Conservation (phyloP, 495 filamentous ascomycete genomes). For the Xylaria cubensis region DNA sequence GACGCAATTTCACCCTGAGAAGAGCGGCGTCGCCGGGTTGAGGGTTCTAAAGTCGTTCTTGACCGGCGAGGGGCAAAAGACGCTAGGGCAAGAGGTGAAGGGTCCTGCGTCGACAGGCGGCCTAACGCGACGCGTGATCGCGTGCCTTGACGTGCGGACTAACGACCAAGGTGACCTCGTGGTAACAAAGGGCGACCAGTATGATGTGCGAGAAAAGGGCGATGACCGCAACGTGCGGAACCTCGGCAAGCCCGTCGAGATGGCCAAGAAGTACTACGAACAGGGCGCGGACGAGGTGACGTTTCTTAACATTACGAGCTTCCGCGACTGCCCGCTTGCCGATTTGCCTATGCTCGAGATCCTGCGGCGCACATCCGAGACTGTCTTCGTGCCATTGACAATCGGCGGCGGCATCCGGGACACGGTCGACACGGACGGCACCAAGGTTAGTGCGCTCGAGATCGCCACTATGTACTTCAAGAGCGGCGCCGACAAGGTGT, state of each 20-base stretch:
- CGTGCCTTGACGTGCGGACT: slow-evolving; percentile 94
- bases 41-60: slow-evolving; percentile 85
- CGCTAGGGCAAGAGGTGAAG: slow-evolving; percentile 35
- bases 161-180: slow-evolving; percentile 96
- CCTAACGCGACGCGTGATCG: slow-evolving; percentile 87
- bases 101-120: slow-evolving; percentile 56
- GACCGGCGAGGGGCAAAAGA: slow-evolving; percentile 63
- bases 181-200: slow-evolving; percentile 98
- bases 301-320: slow-evolving; percentile 97
- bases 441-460: slow-evolving; percentile 81
- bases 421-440: slow-evolving; percentile 88
- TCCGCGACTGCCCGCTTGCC: slow-evolving; percentile 88
- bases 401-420: slow-evolving; percentile 95
- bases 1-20: slow-evolving; percentile 97
- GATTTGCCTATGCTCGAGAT: slow-evolving; percentile 98
- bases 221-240: slow-evolving; percentile 83
- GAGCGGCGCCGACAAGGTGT: slow-evolving; percentile 97
- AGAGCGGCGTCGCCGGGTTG: slow-evolving; percentile 88
- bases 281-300: slow-evolving; percentile 96
- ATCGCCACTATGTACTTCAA: slow-evolving; percentile 98
- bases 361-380: slow-evolving; percentile 80
- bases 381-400: slow-evolving; percentile 96
- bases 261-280: slow-evolving; percentile 93
- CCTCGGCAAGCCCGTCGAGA: slow-evolving; percentile 93
- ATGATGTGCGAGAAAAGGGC: slow-evolving; percentile 96